Evolutionary conservation across 2,329 filamentous ascomycete species (phyloP).

Genomic region (Mollisiaceae sp.): DNA sequence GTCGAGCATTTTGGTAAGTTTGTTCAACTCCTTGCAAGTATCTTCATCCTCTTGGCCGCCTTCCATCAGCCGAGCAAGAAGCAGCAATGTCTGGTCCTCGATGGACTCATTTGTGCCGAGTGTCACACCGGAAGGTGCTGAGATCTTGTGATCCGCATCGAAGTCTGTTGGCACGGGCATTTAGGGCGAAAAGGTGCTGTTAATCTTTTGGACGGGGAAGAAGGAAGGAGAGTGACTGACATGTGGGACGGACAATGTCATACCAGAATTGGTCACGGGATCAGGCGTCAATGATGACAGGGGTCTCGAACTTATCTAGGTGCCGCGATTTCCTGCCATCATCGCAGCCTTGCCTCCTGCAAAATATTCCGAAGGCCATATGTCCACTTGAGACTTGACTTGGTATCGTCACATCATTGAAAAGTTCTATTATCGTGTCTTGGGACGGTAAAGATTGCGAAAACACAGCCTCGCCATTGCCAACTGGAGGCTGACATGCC

Average conservation of each 20-base stretch:
- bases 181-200: neutral
- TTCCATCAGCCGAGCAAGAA: slow-evolving; percentile 89
- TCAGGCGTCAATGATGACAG: slow-evolving; percentile 24
- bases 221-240: slow-evolving; percentile 3
- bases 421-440: neutral
- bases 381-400: neutral
- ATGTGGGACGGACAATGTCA: slow-evolving; percentile 5
- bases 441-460: neutral
- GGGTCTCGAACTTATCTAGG: slow-evolving; percentile 10
- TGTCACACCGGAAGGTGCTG: slow-evolving; percentile 20
- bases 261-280: slow-evolving; percentile 26
- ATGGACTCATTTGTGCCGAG: slow-evolving; percentile 34
- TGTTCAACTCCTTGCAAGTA: slow-evolving; percentile 63
- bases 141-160: slow-evolving; percentile 33
- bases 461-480: neutral
- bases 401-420: neutral
- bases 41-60: slow-evolving; percentile 83
- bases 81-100: slow-evolving; percentile 45
- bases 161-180: slow-evolving; percentile 17
- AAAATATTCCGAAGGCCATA: neutral
- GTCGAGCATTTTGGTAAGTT: slow-evolving; percentile 63
- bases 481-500: slow-evolving; percentile 29
- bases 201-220: slow-evolving; percentile 7
- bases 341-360: neutral
- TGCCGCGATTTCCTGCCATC: neutral